phyloP scores from a whole-genome alignment of 2,329 filamentous ascomycete genomes.

The Fusarium illudens region DNA sequence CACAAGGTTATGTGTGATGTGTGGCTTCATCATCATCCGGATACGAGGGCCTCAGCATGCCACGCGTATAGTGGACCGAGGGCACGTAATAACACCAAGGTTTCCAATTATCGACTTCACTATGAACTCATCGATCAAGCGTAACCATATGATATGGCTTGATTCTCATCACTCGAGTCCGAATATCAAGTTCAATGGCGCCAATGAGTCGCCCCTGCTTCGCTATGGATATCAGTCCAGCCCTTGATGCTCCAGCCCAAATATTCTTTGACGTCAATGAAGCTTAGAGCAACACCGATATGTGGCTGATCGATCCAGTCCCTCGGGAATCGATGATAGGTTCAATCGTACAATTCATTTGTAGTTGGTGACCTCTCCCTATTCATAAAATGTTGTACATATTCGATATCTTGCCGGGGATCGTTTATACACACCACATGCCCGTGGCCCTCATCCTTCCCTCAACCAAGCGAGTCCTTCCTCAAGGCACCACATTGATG shows the following conservation, averaged over 20 bases:
- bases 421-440: slow-evolving; percentile 27
- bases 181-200: background rate
- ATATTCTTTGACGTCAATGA: background rate
- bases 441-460: slow-evolving; percentile 5
- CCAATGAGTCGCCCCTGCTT: background rate
- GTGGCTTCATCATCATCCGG: slow-evolving; percentile 3
- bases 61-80: slow-evolving; percentile 33
- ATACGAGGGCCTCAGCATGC: slow-evolving; percentile 15
- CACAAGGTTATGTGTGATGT: background rate
- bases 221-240: too few species aligned
- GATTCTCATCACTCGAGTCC: background rate
- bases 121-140: background rate
- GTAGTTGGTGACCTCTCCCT: slow-evolving; percentile 7
- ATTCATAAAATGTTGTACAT: slow-evolving; percentile 40
- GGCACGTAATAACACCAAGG: background rate
- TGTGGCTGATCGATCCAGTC: background rate
- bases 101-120: background rate
- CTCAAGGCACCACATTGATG: slow-evolving; percentile 71
- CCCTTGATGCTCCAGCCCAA: background rate
- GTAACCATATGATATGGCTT: background rate
- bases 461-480: background rate
- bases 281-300: background rate
- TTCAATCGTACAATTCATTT: slow-evolving; percentile 28
- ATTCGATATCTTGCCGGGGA: slow-evolving; percentile 22
- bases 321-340: background rate